These are phyloP conservation scores for Cryptosporidium ubiquitum DNA, from an alignment of 169 alveolate genomes.

Conservation along the genomic window DNA sequence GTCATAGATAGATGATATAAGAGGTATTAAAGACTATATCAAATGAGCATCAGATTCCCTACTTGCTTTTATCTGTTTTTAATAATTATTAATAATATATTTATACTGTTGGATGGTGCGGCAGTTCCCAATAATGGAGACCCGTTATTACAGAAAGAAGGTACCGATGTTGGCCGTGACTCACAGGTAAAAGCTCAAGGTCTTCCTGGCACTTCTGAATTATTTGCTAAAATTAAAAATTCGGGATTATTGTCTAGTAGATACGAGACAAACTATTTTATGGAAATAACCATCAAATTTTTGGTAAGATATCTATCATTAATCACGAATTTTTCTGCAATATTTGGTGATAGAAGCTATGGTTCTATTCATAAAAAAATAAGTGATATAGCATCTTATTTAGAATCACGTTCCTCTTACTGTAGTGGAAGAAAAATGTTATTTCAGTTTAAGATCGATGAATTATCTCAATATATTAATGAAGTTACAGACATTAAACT, in stretches of 20 bases:
- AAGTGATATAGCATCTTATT: neutral
- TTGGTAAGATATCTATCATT: neutral
- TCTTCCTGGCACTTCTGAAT: neutral
- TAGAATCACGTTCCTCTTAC: neutral
- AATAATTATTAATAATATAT: neutral
- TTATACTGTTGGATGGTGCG: neutral
- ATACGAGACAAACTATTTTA: neutral
- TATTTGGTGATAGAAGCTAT: neutral
- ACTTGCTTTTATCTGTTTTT: neutral
- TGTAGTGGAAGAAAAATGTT: neutral
- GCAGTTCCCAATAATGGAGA: neutral
- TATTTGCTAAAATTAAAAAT: neutral
- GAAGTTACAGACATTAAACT: neutral
- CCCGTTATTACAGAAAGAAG: neutral
- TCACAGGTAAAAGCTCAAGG: neutral
- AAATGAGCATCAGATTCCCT: neutral
- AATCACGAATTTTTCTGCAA: neutral
- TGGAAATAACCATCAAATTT: neutral
- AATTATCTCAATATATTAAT: neutral
- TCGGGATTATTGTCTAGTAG: slow-evolving; percentile 1
- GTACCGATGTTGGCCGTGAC: neutral
- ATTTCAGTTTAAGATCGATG: neutral
- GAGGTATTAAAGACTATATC: neutral
- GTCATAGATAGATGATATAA: neutral
- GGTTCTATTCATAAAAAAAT: neutral